Evolutionary conservation across 768 basidiomycete genomes (phyloP), one percentile per base, ranked within the genome.

Genomic region (Lyophyllum atratum): DNA sequence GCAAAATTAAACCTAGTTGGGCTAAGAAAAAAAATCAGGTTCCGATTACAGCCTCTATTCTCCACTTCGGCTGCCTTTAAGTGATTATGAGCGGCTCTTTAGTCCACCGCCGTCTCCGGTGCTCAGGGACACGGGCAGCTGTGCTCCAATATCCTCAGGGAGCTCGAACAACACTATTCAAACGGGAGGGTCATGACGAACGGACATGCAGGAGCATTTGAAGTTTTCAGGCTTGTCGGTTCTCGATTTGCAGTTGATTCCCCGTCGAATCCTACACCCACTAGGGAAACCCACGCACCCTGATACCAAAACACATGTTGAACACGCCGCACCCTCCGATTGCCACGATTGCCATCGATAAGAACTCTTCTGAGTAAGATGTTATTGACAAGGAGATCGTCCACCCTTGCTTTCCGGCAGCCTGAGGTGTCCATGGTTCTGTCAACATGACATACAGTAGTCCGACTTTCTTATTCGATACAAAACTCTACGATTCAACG

Each of bases 331-430:
- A 64, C n/a, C 24, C n/a, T 44, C 50, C 39, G 52, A 61, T 54
- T 45, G 44, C 54, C 50, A 46, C 50, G 60, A 63, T 58, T 56
- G 48, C 50, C 54, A 66, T 62, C 61, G 63, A 64, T 66, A 62
- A 66, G 50, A 29, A 53, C 22, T 55, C 14, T 17, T 43, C 37
- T 29, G 26, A n/a, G 29, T 25, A 42, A 6, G 43, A 3, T 6
- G 17, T 24, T 29, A 10, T 39, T 28, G 12, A 26, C 28, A n/a
- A 39, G 42, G 9, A 43, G 6, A 21, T 26, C 44, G 42, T 11
- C n/a, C 21, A 43, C 52, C 24, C 31, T 47, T 47, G 4, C 19
- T 34, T 54, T 37, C n/a, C 24, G 15, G 12, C 1, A 25, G n/a
- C n/a, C n/a, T n/a, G 52, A 46, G 17, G 9, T 15, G 34, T 37